Percentiles rank a stretch among this genome's conserved stretches.
Conservation (phyloP, 2,329 filamentous ascomycete species). For the Anthostomella pinea region DNA sequence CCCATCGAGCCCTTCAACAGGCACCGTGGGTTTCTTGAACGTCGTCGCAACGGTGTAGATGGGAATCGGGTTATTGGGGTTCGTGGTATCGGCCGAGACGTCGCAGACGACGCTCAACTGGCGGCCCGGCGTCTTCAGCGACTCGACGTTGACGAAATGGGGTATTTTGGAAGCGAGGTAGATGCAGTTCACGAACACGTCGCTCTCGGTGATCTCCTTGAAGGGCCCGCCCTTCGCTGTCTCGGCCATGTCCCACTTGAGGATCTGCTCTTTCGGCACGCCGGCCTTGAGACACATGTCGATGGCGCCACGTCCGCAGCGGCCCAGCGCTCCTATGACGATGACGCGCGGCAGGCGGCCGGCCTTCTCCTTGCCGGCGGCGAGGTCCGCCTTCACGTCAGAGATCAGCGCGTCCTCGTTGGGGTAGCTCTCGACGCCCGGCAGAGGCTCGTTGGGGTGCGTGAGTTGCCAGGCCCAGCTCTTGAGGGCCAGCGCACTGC, state of each 20-base stretch:
- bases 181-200: conserved; percentile 85
- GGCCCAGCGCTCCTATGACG: conserved; percentile 79
- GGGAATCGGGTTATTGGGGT: conserved; percentile 68
- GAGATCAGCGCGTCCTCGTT: conserved; percentile 72
- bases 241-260: conserved; percentile 73
- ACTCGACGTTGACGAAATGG: conserved; percentile 73
- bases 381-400: conserved; percentile 70
- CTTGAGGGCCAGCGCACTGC: conserved; percentile 71
- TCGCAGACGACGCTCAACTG: conserved; percentile 79
- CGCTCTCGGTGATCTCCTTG: conserved; percentile 69
- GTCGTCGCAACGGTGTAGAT: conserved; percentile 84
- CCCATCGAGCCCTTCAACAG: conserved; percentile 61
- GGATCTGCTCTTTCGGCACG: conserved; percentile 64
- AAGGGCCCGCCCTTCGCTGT: conserved; percentile 75
- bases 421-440: conserved; percentile 64
- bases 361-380: conserved; percentile 60
- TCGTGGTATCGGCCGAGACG: conserved; percentile 72
- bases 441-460: conserved; percentile 65
- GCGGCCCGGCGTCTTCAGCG: conserved; percentile 64
- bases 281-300: conserved; percentile 76
- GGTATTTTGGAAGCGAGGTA: conserved; percentile 58
- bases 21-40: conserved; percentile 83
- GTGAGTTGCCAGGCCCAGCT: conserved; percentile 81
- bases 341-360: conserved; percentile 71
- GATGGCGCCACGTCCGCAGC: conserved; percentile 82